Base-by-base conservation (phyloP, 257 asterid species). In the Perilla frutescens region DNA sequence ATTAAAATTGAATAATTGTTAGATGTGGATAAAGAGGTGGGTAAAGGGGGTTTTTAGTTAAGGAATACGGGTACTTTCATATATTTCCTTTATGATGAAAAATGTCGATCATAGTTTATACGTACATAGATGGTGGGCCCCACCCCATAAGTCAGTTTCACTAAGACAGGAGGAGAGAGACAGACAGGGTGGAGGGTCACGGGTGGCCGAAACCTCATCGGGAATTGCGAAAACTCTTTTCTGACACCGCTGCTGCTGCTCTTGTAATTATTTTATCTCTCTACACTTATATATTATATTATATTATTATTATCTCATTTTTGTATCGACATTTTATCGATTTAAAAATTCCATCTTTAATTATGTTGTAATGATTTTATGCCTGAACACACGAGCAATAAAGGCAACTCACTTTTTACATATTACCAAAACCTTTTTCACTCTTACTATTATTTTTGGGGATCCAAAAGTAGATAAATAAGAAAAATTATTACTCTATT, bases 321-420 rank as follows among this genome's bases (percentile, higher is more conserved):
- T 45, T n/a, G 2, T 1, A 26, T 20, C 0, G 31, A 29, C 2
- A 0, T n/a, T 56, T 13, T 29, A 14, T 62, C 1, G 1, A 11
- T 53, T 56, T 72, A 13, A 73, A 48, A 48, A 68, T 61, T 79
- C 83, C 67, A 48, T 59, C 74, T 70, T 69, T 79, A 88, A 90
- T 88, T 84, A 87, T 88, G 87, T 70, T 48, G 89, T 84, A 85
- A 88, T 88, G 86, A 88, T 90, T 82, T 82, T 77, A 80, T 75
- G 79, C 86, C 85, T 59, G 84, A 78, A 77, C 75, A 72, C 80
- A 74, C 77, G 81, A 86, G 63, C 82, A 15, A 67, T 64, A 87
- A 91, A 91, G 97, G 85, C 84, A 51, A 74, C 63, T 8, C 20
- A 74, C 95, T 86, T 91, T 89, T 83, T 77, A 56, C 71, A 43